phyloP scores from a whole-genome alignment of 345 rosid genomes.

The Leavenworthia alabamica region DNA sequence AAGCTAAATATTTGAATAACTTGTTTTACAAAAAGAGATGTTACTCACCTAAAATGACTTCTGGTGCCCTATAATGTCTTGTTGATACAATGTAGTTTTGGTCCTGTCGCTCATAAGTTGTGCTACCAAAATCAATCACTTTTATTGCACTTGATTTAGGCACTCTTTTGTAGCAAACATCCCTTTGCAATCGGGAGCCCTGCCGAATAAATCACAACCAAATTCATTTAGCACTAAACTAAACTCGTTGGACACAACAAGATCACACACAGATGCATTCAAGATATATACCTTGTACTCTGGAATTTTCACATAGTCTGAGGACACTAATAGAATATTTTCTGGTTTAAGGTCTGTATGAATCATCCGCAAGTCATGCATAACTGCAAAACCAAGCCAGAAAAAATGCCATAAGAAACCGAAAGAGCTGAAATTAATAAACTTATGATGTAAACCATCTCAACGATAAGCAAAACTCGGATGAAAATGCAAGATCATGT shows the following conservation, averaged over 20 bases:
- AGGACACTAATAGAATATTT: constrained; percentile 64
- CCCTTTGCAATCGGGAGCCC: constrained; percentile 52
- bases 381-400: constrained; percentile 45
- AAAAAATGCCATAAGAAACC: not conserved
- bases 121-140: constrained; percentile 90
- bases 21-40: not conserved
- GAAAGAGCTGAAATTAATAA: not conserved
- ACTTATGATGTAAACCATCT: not conserved
- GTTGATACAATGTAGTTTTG: constrained; percentile 79
- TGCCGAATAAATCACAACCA: constrained; percentile 15
- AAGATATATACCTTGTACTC: constrained; percentile 60
- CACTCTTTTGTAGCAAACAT: constrained; percentile 51
- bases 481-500: constrained; percentile 16
- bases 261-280: not conserved
- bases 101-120: constrained; percentile 73
- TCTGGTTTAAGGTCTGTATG: constrained; percentile 92
- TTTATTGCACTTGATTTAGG: constrained; percentile 87
- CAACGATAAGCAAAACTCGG: constrained; percentile 21
- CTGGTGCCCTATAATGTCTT: constrained; percentile 86
- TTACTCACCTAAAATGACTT: constrained; percentile 71
- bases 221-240: not conserved
- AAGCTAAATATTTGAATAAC: not conserved
- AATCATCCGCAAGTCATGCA: constrained; percentile 79
- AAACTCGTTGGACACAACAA: not conserved
- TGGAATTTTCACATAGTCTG: constrained; percentile 71